phyloP scores from a whole-genome alignment of 306 rosid species.

The Corylus avellana region DNA sequence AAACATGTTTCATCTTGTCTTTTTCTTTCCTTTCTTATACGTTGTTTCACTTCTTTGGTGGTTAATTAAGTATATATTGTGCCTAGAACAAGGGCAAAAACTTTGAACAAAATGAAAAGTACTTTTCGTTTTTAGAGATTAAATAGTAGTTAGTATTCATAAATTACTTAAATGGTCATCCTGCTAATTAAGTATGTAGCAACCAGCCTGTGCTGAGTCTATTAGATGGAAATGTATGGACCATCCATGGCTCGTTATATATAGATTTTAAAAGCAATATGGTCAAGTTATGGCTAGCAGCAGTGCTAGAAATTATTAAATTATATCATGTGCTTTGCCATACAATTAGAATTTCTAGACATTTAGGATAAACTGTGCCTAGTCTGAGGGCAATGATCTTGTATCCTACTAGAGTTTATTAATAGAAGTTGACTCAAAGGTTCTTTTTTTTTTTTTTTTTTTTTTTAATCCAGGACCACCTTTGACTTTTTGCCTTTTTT shows the following conservation, averaged over 20 bases:
- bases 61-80: neutral
- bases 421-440: neutral
- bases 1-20: neutral
- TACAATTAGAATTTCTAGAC: neutral
- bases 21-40: neutral
- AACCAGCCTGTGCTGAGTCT: neutral
- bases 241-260: neutral
- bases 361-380: neutral
- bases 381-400: neutral
- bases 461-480: neutral
- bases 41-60: neutral
- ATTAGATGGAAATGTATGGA: neutral
- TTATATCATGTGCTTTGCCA: neutral
- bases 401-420: neutral
- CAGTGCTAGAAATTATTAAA: neutral
- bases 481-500: too few species aligned
- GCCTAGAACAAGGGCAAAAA: neutral
- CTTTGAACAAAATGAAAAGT: neutral
- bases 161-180: neutral
- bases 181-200: neutral
- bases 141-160: neutral
- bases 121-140: neutral
- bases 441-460: neutral
- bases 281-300: neutral
- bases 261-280: neutral